Conservation (phyloP, 2,329 filamentous ascomycete species). For the Arthroderma uncinatum region DNA sequence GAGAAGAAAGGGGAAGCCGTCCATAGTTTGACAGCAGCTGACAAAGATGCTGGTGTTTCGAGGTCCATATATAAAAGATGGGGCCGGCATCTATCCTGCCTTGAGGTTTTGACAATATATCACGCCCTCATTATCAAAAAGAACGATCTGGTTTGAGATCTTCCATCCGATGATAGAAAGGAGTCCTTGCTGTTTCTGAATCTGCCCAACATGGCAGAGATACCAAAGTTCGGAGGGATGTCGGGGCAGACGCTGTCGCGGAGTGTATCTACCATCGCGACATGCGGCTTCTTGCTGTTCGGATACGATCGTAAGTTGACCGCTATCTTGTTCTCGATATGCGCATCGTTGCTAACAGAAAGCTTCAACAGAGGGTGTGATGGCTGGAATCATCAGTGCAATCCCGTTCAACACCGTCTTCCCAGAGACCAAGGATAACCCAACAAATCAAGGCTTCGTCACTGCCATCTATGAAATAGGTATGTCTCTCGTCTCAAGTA, state of each 20-base stretch:
- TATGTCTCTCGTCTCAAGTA: slow-evolving; percentile 19
- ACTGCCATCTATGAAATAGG: slow-evolving; percentile 41
- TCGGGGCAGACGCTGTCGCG: slow-evolving; percentile 45
- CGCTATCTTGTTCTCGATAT: slow-evolving; percentile 11
- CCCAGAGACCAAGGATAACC: slow-evolving; percentile 19
- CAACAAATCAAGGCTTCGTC: slow-evolving; percentile 40
- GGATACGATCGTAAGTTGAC: slow-evolving; percentile 38
- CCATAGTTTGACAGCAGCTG: neutral
- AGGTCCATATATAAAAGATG: neutral
- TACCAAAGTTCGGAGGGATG: slow-evolving; percentile 36
- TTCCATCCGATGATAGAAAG: neutral
- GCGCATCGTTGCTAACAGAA: neutral
- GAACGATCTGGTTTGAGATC: neutral
- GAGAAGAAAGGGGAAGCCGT: neutral
- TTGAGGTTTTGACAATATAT: neutral
- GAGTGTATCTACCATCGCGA: slow-evolving; percentile 50
- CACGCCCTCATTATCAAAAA: neutral
- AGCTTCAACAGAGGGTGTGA: slow-evolving; percentile 15
- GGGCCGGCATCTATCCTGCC: neutral
- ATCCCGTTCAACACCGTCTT: slow-evolving; percentile 3
- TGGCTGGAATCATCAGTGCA: slow-evolving; percentile 20
- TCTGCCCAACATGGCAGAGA: slow-evolving; percentile 9
- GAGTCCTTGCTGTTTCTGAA: neutral
- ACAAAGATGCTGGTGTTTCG: neutral
- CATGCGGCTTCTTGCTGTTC: slow-evolving; percentile 48